A percentile compares a stretch with the other conserved stretches of the same genome.
Evolutionary conservation across 2,329 filamentous ascomycete species (phyloP).

Genomic region (Fusarium transvaalense): DNA sequence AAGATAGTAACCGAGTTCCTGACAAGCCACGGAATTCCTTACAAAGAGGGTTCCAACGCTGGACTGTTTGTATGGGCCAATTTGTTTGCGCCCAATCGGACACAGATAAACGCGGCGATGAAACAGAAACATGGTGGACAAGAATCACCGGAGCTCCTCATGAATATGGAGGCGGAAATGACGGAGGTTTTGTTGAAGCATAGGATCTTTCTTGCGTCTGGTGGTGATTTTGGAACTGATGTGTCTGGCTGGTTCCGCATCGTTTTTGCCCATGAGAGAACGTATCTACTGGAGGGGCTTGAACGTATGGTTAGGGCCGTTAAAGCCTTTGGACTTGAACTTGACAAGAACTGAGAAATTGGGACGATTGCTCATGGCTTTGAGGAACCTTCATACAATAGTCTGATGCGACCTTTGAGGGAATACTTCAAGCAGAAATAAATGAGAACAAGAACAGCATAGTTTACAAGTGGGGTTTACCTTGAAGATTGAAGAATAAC

Average conservation of each 20-base stretch:
- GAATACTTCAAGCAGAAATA: no score
- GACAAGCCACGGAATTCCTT: not conserved
- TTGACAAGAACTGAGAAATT: not conserved
- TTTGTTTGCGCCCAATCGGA: not conserved
- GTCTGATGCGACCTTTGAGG: no score
- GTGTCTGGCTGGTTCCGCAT: not conserved
- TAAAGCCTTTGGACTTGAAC: not conserved
- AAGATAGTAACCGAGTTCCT: not conserved
- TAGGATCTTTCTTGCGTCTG: not conserved
- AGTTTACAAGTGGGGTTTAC: no score
- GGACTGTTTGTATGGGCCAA: not conserved
- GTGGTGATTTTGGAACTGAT: not conserved
- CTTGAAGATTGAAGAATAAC: no score
- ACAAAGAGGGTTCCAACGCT: not conserved
- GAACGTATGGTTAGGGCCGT: not conserved
- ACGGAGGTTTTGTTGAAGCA: not conserved
- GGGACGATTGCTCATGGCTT: no score
- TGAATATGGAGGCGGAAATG: not conserved
- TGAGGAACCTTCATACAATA: no score
- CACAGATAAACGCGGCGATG: not conserved
- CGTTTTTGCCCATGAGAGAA: not conserved
- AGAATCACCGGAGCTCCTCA: fast-evolving
- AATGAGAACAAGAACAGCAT: no score
- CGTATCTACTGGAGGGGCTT: not conserved
- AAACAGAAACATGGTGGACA: not conserved